phyloP scores from a whole-genome alignment of 768 basidiomycete genomes.

The Phylloporus arenicola region DNA sequence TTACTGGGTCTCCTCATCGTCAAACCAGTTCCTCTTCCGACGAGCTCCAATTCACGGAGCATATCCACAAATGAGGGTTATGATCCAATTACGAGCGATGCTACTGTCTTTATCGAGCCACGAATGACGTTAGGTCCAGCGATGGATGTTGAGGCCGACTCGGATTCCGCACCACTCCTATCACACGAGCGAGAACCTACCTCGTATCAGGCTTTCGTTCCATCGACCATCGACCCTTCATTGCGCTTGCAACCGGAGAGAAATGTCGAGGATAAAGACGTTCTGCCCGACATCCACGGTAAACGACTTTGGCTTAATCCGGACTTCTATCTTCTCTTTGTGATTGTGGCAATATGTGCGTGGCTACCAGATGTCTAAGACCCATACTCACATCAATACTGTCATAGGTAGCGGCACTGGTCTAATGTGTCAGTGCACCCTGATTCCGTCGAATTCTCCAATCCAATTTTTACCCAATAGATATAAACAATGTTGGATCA shows the following conservation, averaged over 20 bases:
- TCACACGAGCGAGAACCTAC: constrained; percentile 13
- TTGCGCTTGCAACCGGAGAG: not conserved
- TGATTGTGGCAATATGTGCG: constrained; percentile 53
- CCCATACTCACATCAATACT: not conserved
- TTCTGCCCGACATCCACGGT: constrained; percentile 49
- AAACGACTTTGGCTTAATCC: constrained; percentile 41
- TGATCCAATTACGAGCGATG: constrained; percentile 13
- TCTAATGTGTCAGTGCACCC: constrained; percentile 57
- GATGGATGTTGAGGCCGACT: constrained; percentile 11
- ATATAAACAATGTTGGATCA: constrained; percentile 84
- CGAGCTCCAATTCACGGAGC: constrained; percentile 12
- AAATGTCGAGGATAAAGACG: constrained; percentile 16
- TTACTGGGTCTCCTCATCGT: constrained; percentile 71
- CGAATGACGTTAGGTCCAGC: constrained; percentile 9
- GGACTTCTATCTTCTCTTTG: constrained; percentile 64
- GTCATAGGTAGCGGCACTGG: constrained; percentile 64
- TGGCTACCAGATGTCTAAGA: constrained; percentile 2
- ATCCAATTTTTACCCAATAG: constrained; percentile 28
- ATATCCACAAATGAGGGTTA: constrained; percentile 12
- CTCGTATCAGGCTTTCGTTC: constrained; percentile 20
- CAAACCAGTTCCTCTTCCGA: constrained; percentile 56
- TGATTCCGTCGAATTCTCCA: not conserved
- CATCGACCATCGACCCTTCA: constrained; percentile 16
- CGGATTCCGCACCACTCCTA: constrained; percentile 21
- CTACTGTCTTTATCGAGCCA: constrained; percentile 22